A percentile compares a stretch with the other conserved stretches of the same genome.
Conservation (phyloP, 2,329 filamentous ascomycete genomes). For the Claviceps sp. region DNA sequence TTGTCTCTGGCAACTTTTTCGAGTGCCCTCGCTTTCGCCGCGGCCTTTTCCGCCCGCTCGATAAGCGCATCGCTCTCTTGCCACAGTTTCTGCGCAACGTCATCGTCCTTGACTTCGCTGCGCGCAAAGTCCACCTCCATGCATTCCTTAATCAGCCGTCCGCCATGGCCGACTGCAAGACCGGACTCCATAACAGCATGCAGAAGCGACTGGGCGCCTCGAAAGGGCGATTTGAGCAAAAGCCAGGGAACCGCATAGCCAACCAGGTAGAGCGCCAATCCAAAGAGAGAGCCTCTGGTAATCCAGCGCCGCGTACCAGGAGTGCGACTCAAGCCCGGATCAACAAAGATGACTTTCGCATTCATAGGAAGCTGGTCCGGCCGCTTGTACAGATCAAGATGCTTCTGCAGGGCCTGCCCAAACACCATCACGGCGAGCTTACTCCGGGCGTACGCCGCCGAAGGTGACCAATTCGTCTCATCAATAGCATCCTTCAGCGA, state of each 20-base stretch:
- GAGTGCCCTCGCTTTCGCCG: conserved; percentile 41
- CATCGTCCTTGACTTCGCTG: conserved; percentile 64
- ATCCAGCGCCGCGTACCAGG: conserved; percentile 82
- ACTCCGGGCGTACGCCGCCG: conserved; percentile 48
- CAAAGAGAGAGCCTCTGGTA: conserved; percentile 70
- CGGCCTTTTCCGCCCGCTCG: conserved; percentile 66
- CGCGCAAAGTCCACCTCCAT: conserved; percentile 58
- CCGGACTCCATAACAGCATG: conserved; percentile 72
- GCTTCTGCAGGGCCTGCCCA: conserved; percentile 81
- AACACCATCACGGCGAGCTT: conserved; percentile 81
- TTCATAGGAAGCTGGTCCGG: conserved; percentile 76
- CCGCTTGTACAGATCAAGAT: conserved; percentile 70
- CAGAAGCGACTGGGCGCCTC: conserved; percentile 78
- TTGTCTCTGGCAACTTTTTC: conserved; percentile 26
- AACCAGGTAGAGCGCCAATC: conserved; percentile 61
- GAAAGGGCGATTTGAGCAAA: conserved; percentile 68
- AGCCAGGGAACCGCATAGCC: conserved; percentile 78
- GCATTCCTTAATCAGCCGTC: conserved; percentile 79
- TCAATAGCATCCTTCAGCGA: conserved; percentile 42
- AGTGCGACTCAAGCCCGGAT: conserved; percentile 75
- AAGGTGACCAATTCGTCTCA: conserved; percentile 39
- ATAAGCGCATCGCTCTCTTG: conserved; percentile 77
- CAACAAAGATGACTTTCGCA: conserved; percentile 70
- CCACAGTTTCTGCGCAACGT: conserved; percentile 75
- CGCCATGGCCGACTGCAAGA: conserved; percentile 51